Evolutionary conservation across 208 protist species (phyloP), one percentile per base, ranked within the genome.

Genomic region (Leishmania lainsoni): DNA sequence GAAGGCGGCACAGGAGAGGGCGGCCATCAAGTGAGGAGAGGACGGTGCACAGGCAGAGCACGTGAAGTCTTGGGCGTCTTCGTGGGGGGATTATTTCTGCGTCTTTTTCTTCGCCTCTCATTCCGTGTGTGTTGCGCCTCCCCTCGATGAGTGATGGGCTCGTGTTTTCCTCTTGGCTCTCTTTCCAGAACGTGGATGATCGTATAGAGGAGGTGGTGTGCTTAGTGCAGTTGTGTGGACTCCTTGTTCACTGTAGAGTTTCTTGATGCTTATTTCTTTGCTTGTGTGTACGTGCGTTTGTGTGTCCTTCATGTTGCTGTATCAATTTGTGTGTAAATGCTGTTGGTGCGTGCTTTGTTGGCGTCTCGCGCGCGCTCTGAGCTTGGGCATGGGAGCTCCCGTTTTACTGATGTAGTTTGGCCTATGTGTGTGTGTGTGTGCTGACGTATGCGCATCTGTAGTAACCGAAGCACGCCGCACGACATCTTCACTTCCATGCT

Each of bases 1-100:
- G 52, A 86, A 88, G 76, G 90, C 86, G 17, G 72, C 58, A 35
- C 87, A 89, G 59, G 61, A 75, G 76, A 71, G 79, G 51, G 68
- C 68, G 54, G 81, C 78, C 0, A 83, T 87, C 26, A 52, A 78
- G 63, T 83, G 66, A 52, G 29, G n/a, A 35, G n/a, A 35, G 4
- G 26, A 52, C 26, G 10, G 22, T 8, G 26, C 22, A 32, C 69
- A 35, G 32, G 26, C 10, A 20, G 20, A 32, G 20, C 22, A 35
- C 9, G 42, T 73, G 45, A 73, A 29, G 17, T 42, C 10, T 73
- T 17, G 26, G 1, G 26, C 8, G 12, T 73, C 45, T 26, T 52
- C 12, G 39, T 39, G 29, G 1, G 8, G 0, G 29, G 10, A 16
- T 20, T 52, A 3, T 73, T 17, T 48, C 3, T 16, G 10, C n/a